phyloP scores from a whole-genome alignment of 1,139 yeast genomes.

The Hanseniaspora uvarum region DNA sequence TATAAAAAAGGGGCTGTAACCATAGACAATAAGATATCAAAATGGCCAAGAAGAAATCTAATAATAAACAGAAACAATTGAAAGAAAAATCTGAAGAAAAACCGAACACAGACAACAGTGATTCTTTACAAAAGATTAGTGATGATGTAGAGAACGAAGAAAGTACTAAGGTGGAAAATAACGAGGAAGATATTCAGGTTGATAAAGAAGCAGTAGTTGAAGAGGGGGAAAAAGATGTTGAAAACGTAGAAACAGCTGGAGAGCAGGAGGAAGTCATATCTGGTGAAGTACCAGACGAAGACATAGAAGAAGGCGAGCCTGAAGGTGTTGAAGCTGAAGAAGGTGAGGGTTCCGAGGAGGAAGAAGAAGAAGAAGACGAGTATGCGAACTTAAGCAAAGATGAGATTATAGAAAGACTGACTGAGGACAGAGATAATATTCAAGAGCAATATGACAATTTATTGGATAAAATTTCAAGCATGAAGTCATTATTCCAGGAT shows the following conservation, averaged over 20 bases:
- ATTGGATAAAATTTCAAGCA: constrained; percentile 62
- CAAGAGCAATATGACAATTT: constrained; percentile 68
- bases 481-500: constrained; percentile 65
- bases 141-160: neutral
- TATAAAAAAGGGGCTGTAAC: neutral
- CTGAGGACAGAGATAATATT: constrained; percentile 53
- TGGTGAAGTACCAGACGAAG: neutral
- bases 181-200: neutral
- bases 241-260: neutral
- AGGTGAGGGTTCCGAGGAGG: constrained; percentile 17
- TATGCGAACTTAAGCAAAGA: constrained; percentile 19
- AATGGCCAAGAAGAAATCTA: constrained; percentile 2
- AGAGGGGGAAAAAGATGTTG: neutral
- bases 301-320: neutral
- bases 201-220: neutral
- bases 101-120: neutral
- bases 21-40: neutral
- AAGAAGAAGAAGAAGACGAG: constrained; percentile 17
- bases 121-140: neutral
- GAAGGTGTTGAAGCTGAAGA: neutral
- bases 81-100: no score
- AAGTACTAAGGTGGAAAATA: neutral
- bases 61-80: neutral
- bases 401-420: constrained; percentile 35
- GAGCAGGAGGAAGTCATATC: constrained; percentile 10